Conservation (phyloP, 202 grass and related monocot genomes). For the Setaria italica region DNA sequence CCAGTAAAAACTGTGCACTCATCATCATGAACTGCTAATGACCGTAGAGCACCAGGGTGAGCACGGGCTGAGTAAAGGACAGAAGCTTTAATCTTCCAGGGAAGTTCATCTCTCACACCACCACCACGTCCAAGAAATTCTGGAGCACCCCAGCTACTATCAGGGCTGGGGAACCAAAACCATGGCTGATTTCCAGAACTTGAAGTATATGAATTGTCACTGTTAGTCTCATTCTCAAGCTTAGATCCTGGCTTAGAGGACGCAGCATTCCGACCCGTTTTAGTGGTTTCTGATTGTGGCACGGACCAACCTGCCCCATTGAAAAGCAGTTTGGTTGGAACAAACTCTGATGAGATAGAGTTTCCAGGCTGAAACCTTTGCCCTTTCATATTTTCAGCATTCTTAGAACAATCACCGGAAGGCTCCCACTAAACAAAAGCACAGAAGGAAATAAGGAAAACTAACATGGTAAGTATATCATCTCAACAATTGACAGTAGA, state of each 20-base stretch:
- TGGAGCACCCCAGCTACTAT: conserved; percentile 60
- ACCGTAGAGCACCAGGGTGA: conserved; percentile 80
- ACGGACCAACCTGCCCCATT: conserved; percentile 74
- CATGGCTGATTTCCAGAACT: conserved; percentile 65
- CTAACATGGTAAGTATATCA: background rate
- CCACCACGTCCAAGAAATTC: conserved; percentile 79
- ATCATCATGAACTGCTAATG: conserved; percentile 78
- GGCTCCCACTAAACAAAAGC: conserved; percentile 69
- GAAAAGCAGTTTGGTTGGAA: conserved; percentile 68
- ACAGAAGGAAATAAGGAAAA: conserved; percentile 31
- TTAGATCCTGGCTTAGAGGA: conserved; percentile 56
- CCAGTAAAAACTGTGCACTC: conserved; percentile 91
- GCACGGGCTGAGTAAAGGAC: conserved; percentile 77
- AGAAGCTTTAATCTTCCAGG: conserved; percentile 89
- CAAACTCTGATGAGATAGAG: conserved; percentile 51
- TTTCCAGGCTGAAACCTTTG: conserved; percentile 56
- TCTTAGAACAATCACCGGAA: conserved; percentile 60
- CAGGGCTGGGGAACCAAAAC: conserved; percentile 92
- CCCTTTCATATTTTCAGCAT: conserved; percentile 56
- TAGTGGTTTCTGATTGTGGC: conserved; percentile 70
- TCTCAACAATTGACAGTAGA: conserved; percentile 17
- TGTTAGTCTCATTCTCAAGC: conserved; percentile 50
- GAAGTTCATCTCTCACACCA: conserved; percentile 64
- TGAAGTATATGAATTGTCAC: conserved; percentile 51
- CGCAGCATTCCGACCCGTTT: conserved; percentile 56